Percentiles rank a stretch among this genome's conserved stretches.
phyloP scores from a whole-genome alignment of 371 early-diverging fungal species.

The Antonospora locustae region DNA sequence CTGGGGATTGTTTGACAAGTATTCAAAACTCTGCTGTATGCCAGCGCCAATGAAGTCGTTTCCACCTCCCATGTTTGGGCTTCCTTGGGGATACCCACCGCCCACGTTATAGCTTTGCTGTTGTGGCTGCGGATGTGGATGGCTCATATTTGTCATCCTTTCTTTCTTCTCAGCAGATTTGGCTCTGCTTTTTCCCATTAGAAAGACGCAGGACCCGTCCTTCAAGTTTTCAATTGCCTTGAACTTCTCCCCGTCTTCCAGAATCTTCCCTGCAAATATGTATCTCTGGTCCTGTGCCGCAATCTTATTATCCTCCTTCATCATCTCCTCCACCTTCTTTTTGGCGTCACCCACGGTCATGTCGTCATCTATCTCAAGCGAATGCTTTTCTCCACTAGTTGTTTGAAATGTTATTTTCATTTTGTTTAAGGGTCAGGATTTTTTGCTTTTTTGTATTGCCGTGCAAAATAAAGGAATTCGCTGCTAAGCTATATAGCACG shows the following conservation, averaged over 20 bases:
- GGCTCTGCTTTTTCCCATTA: background rate
- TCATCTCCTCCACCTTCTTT: background rate
- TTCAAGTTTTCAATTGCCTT: background rate
- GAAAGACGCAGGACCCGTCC: background rate
- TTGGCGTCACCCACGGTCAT: background rate
- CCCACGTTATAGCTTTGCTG: background rate
- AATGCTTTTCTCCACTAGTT: too few species aligned
- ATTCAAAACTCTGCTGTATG: constrained; percentile 6
- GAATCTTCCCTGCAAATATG: background rate
- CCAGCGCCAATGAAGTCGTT: background rate
- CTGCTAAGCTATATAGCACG: too few species aligned
- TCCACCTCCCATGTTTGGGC: background rate
- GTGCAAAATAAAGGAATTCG: too few species aligned
- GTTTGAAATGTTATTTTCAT: too few species aligned
- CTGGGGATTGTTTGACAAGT: constrained; percentile 30
- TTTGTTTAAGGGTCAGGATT: too few species aligned
- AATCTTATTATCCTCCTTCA: background rate
- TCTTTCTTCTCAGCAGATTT: background rate
- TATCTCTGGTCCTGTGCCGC: background rate
- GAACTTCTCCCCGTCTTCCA: background rate
- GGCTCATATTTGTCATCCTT: background rate
- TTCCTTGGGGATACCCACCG: too few species aligned
- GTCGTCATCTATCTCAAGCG: too few species aligned
- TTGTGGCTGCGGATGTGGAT: background rate
- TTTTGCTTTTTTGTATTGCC: too few species aligned